Evolutionary conservation across 1,139 yeast genomes (phyloP), one percentile per base, ranked within the genome.

Genomic region (Tardiomyces blankii): DNA sequence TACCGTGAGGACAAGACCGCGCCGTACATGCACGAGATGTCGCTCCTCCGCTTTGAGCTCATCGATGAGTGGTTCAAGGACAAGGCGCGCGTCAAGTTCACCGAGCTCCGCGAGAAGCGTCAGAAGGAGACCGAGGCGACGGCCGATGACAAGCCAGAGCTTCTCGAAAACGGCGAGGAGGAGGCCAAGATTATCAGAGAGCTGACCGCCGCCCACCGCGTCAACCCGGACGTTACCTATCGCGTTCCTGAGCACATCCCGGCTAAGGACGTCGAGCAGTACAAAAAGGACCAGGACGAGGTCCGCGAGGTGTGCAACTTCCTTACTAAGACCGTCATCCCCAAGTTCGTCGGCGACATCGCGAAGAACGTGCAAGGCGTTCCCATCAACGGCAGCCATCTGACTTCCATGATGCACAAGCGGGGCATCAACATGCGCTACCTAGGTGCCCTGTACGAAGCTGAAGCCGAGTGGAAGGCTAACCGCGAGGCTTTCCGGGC

Each of bases 351-450:
- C 50, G 65, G 66, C 12, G 84, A 77, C 38, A 62, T 80, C 45
- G 70, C 70, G 39, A 55, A 61, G 4, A 73, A 77, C 18, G 69
- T 70, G 44, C 69, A 74, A 39, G 72, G 81, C 44, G 73, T 80
- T 35, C 95, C 96, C 42, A 71, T 85, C 50, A 95, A 87, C 60
- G 96, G 97, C 51, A 61, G 67, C 4, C 91, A 88, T 56, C 74
- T 91, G 57, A 69, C 87, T 28, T 69, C 72, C 39, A 63, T 74
- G 46, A 66, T 91, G 65, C 98, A 91, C 65, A 76, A 76, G 55
- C 70, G 72, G 45, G 98, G 98, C 71, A 82, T 91, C 61, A 89
- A 87, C 63, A 63, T 89, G 69, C 82, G 98, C 67, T 89, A 91
- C 60, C 72, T 91, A 57, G 96, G 96, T 50, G 67, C 40, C 2